These are phyloP conservation scores for Ophiostoma sp. DNA, from an alignment of 2,329 filamentous ascomycete species.

Conservation along the genomic window DNA sequence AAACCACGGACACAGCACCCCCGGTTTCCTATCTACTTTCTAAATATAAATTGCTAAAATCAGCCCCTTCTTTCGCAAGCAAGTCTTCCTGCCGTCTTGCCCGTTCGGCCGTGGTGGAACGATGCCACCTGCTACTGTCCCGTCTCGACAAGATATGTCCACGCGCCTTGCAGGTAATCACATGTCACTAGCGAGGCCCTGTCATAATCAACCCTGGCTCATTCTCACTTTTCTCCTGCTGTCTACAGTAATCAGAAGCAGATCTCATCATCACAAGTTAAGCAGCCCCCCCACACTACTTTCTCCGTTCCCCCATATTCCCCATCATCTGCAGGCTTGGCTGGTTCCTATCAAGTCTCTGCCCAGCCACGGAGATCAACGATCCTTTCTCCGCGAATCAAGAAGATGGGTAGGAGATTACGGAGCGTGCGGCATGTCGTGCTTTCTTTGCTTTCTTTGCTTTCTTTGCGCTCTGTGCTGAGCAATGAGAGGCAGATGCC, in stretches of 20 bases:
- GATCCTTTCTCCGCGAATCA: background rate
- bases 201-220: background rate
- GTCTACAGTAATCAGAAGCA: background rate
- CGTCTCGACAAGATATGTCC: background rate
- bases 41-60: no score
- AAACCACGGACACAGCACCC: no score
- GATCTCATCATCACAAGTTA: no score
- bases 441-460: background rate
- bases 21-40: no score
- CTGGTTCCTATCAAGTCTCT: background rate
- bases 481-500: background rate
- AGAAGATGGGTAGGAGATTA: background rate
- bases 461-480: background rate
- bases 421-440: constrained; percentile 10
- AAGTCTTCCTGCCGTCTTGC: background rate
- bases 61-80: no score
- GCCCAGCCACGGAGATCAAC: background rate
- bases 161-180: background rate
- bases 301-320: background rate
- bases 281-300: background rate
- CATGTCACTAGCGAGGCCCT: background rate
- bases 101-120: constrained; percentile 23
- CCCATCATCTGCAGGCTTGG: background rate
- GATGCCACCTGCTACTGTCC: background rate
- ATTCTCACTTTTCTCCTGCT: background rate